phyloP scores from a whole-genome alignment of 2,329 filamentous ascomycete genomes.

The Botrytis cinerea region DNA sequence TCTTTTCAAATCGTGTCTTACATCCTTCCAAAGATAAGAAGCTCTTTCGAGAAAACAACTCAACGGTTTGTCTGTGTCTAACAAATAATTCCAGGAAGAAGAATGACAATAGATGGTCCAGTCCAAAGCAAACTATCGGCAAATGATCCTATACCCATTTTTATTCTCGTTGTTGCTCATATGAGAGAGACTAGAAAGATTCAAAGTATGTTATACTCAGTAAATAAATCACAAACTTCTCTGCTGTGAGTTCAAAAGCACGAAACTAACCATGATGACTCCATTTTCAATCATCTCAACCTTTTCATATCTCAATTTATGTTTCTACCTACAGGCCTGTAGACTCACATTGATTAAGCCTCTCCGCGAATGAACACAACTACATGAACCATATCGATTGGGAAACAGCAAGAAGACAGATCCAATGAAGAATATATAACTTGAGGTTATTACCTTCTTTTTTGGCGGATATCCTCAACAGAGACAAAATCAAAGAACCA shows the following conservation, averaged over 20 bases:
- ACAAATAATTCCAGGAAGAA: neutral
- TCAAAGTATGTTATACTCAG: neutral
- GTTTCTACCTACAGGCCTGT: neutral
- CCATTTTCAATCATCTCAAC: neutral
- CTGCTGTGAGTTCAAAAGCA: neutral
- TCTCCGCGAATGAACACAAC: neutral
- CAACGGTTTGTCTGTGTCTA: neutral
- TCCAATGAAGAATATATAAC: neutral
- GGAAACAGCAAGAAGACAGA: neutral
- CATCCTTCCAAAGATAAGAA: no score
- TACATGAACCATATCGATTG: neutral
- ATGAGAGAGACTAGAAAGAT: neutral
- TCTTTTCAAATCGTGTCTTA: no score
- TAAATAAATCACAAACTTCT: neutral
- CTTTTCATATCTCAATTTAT: neutral
- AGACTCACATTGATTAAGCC: neutral
- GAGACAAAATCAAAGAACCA: neutral
- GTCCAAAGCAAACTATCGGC: neutral
- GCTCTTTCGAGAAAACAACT: neutral
- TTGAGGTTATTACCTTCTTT: neutral
- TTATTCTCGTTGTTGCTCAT: neutral
- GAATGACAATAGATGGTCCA: neutral
- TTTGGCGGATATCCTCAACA: neutral
- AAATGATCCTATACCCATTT: neutral
- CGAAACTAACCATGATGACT: neutral